Evolutionary conservation across 495 filamentous ascomycete genomes (phyloP).

Genomic region (Penicillium canescens): DNA sequence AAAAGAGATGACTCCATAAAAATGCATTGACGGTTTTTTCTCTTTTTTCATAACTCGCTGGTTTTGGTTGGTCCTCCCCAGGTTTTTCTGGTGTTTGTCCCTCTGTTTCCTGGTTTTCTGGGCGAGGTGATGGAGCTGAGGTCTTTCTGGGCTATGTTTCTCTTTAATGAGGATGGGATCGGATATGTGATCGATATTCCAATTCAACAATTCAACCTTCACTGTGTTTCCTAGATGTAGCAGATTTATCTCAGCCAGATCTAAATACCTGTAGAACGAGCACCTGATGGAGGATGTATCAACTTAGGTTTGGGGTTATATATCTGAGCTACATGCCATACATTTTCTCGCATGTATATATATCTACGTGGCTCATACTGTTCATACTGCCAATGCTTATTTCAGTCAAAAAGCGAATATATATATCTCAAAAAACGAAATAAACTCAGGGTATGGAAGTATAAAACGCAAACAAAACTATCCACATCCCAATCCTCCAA

Average conservation of each 20-base stretch:
- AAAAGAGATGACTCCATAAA: constrained; percentile 29
- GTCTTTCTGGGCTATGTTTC: constrained; percentile 25
- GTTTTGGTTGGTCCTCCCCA: constrained; percentile 3
- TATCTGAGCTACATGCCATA: too few relatives aligned
- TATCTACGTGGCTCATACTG: too few relatives aligned
- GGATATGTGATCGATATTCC: constrained; percentile 35
- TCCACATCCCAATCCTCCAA: neutral
- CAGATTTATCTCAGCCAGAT: neutral
- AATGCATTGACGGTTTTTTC: constrained; percentile 36
- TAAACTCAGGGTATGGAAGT: constrained; percentile 18
- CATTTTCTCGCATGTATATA: too few relatives aligned
- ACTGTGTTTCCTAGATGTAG: constrained; percentile 9
- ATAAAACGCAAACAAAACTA: constrained; percentile 9
- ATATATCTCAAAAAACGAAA: constrained; percentile 5
- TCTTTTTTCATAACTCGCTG: constrained; percentile 18
- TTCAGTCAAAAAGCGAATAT: neutral
- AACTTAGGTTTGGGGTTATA: too few relatives aligned
- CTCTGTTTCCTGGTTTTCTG: constrained; percentile 13
- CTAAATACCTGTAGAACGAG: too few relatives aligned
- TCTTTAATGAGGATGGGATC: constrained; percentile 35
- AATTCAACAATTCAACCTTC: constrained; percentile 29
- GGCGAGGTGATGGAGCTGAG: constrained; percentile 25
- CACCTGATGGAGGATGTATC: too few relatives aligned
- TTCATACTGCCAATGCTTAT: too few relatives aligned
- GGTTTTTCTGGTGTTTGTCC: constrained; percentile 17